Base-by-base conservation (phyloP, 805 yeast genomes). In the Maudiozyma serrabonitensis region DNA sequence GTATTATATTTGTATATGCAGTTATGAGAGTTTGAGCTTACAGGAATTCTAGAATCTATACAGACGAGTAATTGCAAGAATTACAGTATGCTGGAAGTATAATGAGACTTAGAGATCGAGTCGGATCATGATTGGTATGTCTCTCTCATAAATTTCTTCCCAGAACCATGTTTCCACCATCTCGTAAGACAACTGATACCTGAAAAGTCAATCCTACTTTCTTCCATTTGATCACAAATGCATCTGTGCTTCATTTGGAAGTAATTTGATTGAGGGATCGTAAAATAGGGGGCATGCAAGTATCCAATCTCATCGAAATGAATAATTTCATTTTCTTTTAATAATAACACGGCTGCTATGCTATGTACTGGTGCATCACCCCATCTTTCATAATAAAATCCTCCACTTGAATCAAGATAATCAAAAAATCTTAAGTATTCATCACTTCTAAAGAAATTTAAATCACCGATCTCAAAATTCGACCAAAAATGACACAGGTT, bases 321-420 rank as follows among this genome's bases (percentile, higher is more conserved):
- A 61, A 82, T 84, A 41, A 89, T 67, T 60, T 87, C 83, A 16
- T 71, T 62, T 47, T 70, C 74, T 53, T 80, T 77, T 53, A 86
- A 66, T 42, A 86, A 63, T 41, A 86, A 63, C 0, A 84, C 63
- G 1, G 78, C 81, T 1, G 80, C 95, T 28, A 87, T 70, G 0
- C 91, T 73, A 63, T 88, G 96, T 15, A 88, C 86, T 0, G 96
- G 96, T 0, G 96, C 96, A 68, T 89, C 96, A 15, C 96, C 96
- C 96, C 96, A 89, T 51, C 96, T 70, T 66, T 88, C 96, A 50
- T 84, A 83, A 64, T 84, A 84, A 61, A 87, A 86, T 4, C 93
- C 93, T 45, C 88, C 90, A 18, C 78, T 71, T 31, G 72, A 58
- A 63, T 86, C 87, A 53, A 87, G 71, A 63, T 70, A 71, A 26